phyloP scores from a whole-genome alignment of 257 asterid genomes.

The Solanum chmielewskii region DNA sequence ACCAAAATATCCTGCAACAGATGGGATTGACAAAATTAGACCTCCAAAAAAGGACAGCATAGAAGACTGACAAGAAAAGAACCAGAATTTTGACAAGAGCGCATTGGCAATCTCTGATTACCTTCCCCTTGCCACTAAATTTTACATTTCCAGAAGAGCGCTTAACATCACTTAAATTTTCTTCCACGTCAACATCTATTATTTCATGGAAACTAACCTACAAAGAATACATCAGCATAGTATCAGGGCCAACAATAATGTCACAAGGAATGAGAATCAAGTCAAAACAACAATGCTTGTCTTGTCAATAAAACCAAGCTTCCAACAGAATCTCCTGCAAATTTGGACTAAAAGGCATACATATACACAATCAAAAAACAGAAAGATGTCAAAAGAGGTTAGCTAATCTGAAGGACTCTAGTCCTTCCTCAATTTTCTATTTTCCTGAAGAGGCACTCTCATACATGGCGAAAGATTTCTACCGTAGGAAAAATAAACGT shows the following conservation, averaged over 20 bases:
- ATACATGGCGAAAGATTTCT: not conserved
- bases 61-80: not conserved
- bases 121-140: conserved; percentile 59
- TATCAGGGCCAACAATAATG: not conserved
- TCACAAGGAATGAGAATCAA: not conserved
- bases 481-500: not conserved
- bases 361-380: not conserved
- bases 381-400: not conserved
- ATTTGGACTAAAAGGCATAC: not conserved
- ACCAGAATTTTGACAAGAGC: not conserved
- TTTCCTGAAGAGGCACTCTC: not conserved
- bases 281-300: not conserved
- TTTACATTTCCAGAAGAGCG: conserved; percentile 20
- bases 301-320: not conserved
- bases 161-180: conserved; percentile 30
- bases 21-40: not conserved
- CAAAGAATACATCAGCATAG: conserved; percentile 13
- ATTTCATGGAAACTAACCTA: conserved; percentile 52
- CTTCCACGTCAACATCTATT: conserved; percentile 72
- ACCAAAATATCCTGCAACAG: conserved; percentile 29
- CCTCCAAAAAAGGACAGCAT: not conserved
- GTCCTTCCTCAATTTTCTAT: not conserved
- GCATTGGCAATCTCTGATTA: conserved; percentile 2
- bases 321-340: not conserved
- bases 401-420: not conserved